Conservation (phyloP, 208 protist genomes). For the Tritrichomonas musculus region DNA sequence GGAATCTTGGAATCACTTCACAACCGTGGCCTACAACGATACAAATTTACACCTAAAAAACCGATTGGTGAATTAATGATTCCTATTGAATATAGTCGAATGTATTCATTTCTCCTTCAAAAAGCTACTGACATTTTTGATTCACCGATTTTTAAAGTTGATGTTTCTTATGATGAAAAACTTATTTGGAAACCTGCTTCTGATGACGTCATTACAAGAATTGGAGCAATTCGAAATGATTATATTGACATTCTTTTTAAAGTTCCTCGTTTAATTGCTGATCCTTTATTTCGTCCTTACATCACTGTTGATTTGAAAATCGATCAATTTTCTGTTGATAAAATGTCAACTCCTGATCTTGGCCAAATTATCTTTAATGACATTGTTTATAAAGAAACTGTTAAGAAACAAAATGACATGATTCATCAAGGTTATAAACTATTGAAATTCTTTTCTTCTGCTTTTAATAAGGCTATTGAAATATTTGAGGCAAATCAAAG, state of each 20-base stretch:
- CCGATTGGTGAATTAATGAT: not conserved
- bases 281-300: not conserved
- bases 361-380: not conserved
- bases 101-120: not conserved
- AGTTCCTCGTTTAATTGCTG: not conserved
- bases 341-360: not conserved
- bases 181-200: not conserved
- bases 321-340: not conserved
- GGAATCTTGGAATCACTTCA: not conserved
- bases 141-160: not conserved
- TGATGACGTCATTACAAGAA: not conserved
- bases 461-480: not conserved
- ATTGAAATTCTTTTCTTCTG: not conserved
- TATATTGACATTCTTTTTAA: constrained; percentile 13
- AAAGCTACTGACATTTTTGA: not conserved
- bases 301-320: not conserved
- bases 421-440: not conserved
- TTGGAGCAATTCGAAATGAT: not conserved
- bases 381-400: not conserved
- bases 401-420: not conserved
- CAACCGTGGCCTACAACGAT: not conserved
- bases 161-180: not conserved
- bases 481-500: not conserved
- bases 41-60: not conserved
- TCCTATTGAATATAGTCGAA: not conserved